Percentiles rank a stretch among this genome's conserved stretches.
phyloP scores from a whole-genome alignment of 108 stramenopile genomes.

The Pseudonitzschia multistriata region DNA sequence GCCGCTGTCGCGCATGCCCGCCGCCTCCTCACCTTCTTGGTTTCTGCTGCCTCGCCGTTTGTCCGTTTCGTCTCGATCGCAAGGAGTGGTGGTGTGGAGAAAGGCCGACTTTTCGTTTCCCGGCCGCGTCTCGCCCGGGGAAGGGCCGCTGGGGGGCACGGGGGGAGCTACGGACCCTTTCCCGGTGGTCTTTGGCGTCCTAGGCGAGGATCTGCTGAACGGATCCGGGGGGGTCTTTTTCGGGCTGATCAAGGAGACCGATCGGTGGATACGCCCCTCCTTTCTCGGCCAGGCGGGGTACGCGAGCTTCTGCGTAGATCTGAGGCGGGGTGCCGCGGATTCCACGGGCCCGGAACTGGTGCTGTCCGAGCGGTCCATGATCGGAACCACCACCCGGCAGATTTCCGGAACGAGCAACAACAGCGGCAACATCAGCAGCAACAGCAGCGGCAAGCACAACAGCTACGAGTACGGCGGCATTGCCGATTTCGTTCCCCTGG shows the following conservation, averaged over 20 bases:
- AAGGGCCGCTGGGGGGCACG: too few species aligned
- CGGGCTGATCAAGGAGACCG: slow-evolving; percentile 56
- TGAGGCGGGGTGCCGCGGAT: slow-evolving; percentile 3
- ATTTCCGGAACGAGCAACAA: neutral
- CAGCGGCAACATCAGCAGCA: slow-evolving; percentile 23
- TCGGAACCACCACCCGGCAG: too few species aligned
- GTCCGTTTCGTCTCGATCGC: too few species aligned
- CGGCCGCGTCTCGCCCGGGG: slow-evolving; percentile 15
- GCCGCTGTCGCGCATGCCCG: too few species aligned
- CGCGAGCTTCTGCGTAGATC: slow-evolving; percentile 45
- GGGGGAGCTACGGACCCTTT: neutral
- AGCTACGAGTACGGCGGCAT: neutral
- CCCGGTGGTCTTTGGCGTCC: slow-evolving; percentile 52
- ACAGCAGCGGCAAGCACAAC: too few species aligned
- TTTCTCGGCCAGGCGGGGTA: slow-evolving; percentile 56
- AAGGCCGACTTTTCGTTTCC: slow-evolving; percentile 46
- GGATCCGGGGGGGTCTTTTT: slow-evolving; percentile 67
- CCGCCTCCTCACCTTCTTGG: too few species aligned
- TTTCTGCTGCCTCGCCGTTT: too few species aligned
- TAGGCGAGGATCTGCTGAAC: slow-evolving; percentile 34
- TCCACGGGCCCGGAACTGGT: slow-evolving; percentile 28
- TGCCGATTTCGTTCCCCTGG: slow-evolving; percentile 41
- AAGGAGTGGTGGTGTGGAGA: slow-evolving; percentile 59
- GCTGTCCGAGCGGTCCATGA: neutral
- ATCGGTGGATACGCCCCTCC: slow-evolving; percentile 56